Conservation (phyloP, 1,284 basidiomycete genomes). For the Puccinia triticina region DNA sequence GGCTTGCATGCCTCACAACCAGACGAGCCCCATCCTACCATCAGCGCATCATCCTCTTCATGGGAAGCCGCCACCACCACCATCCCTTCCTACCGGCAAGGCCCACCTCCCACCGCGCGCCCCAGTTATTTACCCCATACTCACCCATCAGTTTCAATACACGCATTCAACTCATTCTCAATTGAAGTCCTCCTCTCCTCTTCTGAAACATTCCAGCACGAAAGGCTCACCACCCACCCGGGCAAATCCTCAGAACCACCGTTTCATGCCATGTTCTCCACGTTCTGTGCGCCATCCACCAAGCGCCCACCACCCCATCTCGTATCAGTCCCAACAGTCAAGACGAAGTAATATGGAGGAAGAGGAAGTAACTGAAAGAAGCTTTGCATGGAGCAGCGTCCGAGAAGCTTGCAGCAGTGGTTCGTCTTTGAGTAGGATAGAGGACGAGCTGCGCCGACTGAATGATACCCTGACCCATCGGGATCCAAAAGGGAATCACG, state of each 20-base stretch:
- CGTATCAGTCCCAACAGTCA: neutral
- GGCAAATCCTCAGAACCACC: neutral
- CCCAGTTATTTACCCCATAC: neutral
- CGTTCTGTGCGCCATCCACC: neutral
- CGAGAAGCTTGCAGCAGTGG: neutral
- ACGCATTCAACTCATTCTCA: neutral
- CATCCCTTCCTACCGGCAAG: constrained; percentile 4
- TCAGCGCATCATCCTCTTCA: constrained; percentile 25
- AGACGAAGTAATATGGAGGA: neutral
- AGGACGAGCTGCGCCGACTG: constrained; percentile 18
- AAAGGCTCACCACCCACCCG: neutral
- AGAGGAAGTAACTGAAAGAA: neutral
- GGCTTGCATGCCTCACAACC: constrained; percentile 6
- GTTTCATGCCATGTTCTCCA: constrained; percentile 2
- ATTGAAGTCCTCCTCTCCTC: constrained; percentile 17
- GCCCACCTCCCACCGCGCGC: neutral
- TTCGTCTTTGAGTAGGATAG: constrained; percentile 6
- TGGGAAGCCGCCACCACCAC: constrained; percentile 16
- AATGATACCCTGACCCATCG: neutral
- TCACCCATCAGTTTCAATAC: constrained; percentile 24
- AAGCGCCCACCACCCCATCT: neutral
- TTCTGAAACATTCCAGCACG: neutral
- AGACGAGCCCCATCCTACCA: neutral
- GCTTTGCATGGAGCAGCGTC: constrained; percentile 8
- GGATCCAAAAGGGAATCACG: constrained; percentile 1